phyloP scores from a whole-genome alignment of 2,329 filamentous ascomycete species.

The Microcyclosporella mali region DNA sequence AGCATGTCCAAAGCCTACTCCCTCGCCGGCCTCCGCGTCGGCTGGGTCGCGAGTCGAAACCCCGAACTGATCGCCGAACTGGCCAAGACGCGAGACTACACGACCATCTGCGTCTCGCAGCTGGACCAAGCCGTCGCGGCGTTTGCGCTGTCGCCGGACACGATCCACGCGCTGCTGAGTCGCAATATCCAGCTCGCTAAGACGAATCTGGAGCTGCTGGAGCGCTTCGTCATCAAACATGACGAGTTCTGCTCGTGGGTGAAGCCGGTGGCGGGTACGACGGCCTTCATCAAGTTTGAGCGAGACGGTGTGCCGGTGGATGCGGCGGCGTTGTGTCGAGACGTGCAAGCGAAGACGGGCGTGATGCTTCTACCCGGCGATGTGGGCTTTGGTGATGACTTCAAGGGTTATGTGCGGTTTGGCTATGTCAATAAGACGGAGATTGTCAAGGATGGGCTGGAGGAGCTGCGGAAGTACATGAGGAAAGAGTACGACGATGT shows the following conservation, averaged over 20 bases:
- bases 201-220: conserved; percentile 60
- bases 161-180: conserved; percentile 57
- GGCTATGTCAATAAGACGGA: conserved; percentile 69
- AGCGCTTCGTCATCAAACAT: conserved; percentile 61
- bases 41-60: conserved; percentile 71
- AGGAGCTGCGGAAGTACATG: conserved; percentile 50
- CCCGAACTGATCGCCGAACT: conserved; percentile 56
- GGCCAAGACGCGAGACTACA: conserved; percentile 68
- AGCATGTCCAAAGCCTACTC: conserved; percentile 83
- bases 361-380: conserved; percentile 70
- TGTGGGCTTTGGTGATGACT: conserved; percentile 67
- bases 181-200: conserved; percentile 63
- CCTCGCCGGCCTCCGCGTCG: conserved; percentile 72
- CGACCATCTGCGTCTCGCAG: conserved; percentile 77
- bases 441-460: conserved; percentile 60
- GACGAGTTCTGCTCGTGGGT: conserved; percentile 61
- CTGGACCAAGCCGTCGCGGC: conserved; percentile 73
- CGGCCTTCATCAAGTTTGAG: conserved; percentile 66
- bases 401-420: conserved; percentile 68
- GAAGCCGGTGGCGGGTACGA: conserved; percentile 72
- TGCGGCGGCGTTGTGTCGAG: conserved; percentile 64
- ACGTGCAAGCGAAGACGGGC: conserved; percentile 61
- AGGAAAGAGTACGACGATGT: conserved; percentile 51
- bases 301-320: conserved; percentile 58
- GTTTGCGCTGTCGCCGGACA: conserved; percentile 61